Base-by-base conservation (phyloP, 2,329 filamentous ascomycete species). In the Colletotrichum trifolii region DNA sequence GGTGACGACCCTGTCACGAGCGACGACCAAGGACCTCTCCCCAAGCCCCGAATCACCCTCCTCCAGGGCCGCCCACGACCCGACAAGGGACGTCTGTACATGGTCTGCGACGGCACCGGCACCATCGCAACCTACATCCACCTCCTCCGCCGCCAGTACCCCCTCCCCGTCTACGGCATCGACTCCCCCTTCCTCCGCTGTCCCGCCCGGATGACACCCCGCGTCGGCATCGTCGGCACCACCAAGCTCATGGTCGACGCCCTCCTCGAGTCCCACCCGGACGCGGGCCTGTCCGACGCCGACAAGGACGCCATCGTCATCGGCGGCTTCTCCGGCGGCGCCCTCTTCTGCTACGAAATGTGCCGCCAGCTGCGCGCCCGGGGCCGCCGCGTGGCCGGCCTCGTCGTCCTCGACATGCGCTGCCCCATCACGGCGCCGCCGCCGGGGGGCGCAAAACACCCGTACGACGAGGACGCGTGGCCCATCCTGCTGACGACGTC, bases 81-180 rank as follows among this genome's bases (percentile, higher is more conserved):
- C 7, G 15, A n/a, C 33, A 35, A 50, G 8, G n/a, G 15, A 12
- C 13, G 13, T 3, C 3, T 60, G 5, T 60, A 40, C 34, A 46
- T 60, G 56, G 35, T 53, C 15, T 39, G 38, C n/a, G 56, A 60
- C 40, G 56, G 56, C 33, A 60, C 40, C 6, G 56, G 56, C 40
- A 46, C 56, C 5, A 60, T 60, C 35, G 48, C 56, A 13, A 53
- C 39, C 17, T 60, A 60, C 48, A 59, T 59, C 39, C 48, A 59
- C 34, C 56, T 59, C 6, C 54, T 25, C 11, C 48, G 25, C 46
- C 13, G n/a, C 17, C 33, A 40, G 13, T 2, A 35, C 33, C 25
- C 12, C 39, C 9, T 17, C 48, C 35, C 48, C 34, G 35, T 60
- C 6, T 60, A 53, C 40, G 56, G 56, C 6, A 53, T 60, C 13